Percentiles rank a stretch among this genome's conserved stretches.
These are phyloP conservation scores for Verticillium longisporum DNA, from an alignment of 2,329 filamentous ascomycete species.

Conservation along the genomic window DNA sequence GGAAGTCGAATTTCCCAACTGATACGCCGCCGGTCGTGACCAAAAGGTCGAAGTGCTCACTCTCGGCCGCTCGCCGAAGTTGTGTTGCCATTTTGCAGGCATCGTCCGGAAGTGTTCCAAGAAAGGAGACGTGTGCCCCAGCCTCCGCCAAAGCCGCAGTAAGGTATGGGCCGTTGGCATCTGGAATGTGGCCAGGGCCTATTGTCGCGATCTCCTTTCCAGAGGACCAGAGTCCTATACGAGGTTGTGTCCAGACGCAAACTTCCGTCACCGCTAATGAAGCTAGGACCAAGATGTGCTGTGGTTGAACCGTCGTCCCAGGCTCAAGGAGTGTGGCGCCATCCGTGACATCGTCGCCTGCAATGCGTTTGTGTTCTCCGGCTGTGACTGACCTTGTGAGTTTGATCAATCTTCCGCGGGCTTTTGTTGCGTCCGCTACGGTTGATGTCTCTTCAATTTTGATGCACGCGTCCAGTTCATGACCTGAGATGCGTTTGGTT, in stretches of 20 bases:
- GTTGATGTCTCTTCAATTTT: slow-evolving; percentile 3
- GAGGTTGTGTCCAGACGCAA: background rate
- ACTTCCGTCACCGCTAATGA: background rate
- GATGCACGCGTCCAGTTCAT: slow-evolving; percentile 8
- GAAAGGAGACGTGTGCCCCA: slow-evolving; percentile 1
- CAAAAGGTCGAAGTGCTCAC: slow-evolving; percentile 1
- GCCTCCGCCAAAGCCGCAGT: background rate
- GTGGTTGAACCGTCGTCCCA: no score
- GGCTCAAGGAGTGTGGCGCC: background rate
- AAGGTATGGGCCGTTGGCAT: slow-evolving; percentile 3
- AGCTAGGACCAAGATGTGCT: no score
- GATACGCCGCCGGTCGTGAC: slow-evolving; percentile 1
- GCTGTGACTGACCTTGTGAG: slow-evolving; percentile 2
- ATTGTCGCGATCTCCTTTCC: background rate
- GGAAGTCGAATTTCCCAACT: background rate
- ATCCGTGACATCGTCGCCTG: slow-evolving; percentile 3
- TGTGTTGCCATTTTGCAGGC: no score
- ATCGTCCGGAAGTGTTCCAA: background rate
- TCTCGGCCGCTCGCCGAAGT: no score
- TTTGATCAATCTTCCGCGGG: background rate
- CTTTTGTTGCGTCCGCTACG: background rate
- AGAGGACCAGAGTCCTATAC: background rate
- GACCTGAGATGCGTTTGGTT: background rate
- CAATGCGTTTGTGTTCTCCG: slow-evolving; percentile 1
- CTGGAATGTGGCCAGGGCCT: background rate